Base-by-base conservation (phyloP, 148 eudicot species). In the Vaccinium vitisidaea region DNA sequence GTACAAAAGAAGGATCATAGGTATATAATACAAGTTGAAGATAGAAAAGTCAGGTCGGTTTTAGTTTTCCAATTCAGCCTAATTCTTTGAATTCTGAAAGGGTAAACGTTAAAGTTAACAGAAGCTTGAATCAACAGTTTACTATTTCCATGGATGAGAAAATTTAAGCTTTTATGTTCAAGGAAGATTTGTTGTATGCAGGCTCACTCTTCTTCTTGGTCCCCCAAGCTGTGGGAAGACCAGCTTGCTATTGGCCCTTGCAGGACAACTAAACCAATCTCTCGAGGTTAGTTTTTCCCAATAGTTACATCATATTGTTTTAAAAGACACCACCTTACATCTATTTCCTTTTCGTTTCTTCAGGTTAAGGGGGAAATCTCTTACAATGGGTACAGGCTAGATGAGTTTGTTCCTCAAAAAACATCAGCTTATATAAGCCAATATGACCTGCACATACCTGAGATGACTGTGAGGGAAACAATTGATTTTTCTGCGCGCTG, bases 161-260 rank as follows among this genome's bases (percentile, higher is more conserved):
- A 43, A 46, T 19, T 77, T 50, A 21, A 11, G 6, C 58, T 8
- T 77, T 50, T 12, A 48, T 10, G 43, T 27, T 52, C 63, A 27
- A 25, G 23, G 63, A 53, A 23, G 4, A 78, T 78, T 23, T 78
- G 39, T 25, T 78, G 63, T 7, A 25, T 30, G 81, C 81, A 95
- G 98, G 91, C 88, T 95, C 88, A 91, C 97, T 76, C 88, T 95
- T 74, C 87, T 95, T 43, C 95, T 95, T 82, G 98, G 98, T 70
- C 98, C 98, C 75, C 98, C 98, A 13, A 95, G 97, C 78, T 91
- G 96, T 83, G 98, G 98, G 69, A 95, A 95, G 86, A 95, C 95
- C 80, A 89, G 97, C 54, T 88, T 95, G 27, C 80, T 95, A 83
- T 90, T 90, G 89, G 92, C 97, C 69, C 93, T 95, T 46, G 90